Evolutionary conservation across 2,329 filamentous ascomycete species (phyloP), one percentile per base, ranked within the genome.

Genomic region (Cordyceps cicadae): DNA sequence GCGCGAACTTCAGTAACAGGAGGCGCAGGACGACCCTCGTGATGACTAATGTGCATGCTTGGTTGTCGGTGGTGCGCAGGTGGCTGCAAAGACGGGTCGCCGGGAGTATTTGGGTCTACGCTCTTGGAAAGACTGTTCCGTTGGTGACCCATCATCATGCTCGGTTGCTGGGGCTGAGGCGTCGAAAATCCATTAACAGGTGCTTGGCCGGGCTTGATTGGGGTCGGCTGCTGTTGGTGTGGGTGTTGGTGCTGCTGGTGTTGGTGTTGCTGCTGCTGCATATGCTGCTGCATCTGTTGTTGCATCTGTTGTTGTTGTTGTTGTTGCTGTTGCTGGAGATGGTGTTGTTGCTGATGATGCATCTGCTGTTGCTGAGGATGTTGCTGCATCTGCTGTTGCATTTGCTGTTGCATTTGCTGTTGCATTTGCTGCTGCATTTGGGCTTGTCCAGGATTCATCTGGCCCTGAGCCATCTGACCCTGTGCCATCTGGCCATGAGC

Each of bases 111-210:
- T 0, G 75, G 67, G 37, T 85, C 82, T 5, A 81, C 72, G 49
- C 74, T 80, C 66, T 81, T 75, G 0, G 83, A 79, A 21, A 86
- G 59, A 66, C 74, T 84, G 66, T 76, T 81, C 62, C 76, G 78
- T 12, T 75, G 69, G 71, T 85, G 76, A 43, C 76, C 75, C 4
- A 64, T 60, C 41, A 66, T 65, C 51, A 54, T 64, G 46, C 61
- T 69, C 63, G 54, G 70, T 43, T 63, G 61, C 64, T 65, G 58
- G 48, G 68, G 62, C 39, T 74, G 71, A 21, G 74, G 69, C 8
- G 72, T 71, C 1, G 72, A 64, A 54, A 74, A 72, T n/a, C 74
- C 74, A 48, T 76, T 76, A 1, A 75, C 65, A 2, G 71, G 63
- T 45, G 67, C 65, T 39, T 74, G 73, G 1, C 71, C 75, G 39